A percentile compares a stretch with the other conserved stretches of the same genome.
Conservation (phyloP, 352 stramenopile species). For the Phytopythium aichiense region DNA sequence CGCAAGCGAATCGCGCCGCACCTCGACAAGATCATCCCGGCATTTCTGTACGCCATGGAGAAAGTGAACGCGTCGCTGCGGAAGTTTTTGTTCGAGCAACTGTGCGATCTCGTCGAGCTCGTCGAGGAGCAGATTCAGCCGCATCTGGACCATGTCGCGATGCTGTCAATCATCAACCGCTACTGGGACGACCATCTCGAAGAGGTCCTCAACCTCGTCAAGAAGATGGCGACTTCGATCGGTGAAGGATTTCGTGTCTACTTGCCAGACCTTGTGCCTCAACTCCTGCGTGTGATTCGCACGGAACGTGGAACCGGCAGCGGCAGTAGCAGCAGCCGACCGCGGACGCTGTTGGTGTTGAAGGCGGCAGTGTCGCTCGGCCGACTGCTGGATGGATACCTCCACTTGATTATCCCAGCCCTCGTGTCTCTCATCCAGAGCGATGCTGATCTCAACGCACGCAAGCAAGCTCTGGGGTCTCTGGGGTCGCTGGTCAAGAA, state of each 20-base stretch:
- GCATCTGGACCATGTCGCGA: slow-evolving; percentile 76
- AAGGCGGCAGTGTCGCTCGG: slow-evolving; percentile 78
- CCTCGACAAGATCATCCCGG: slow-evolving; percentile 96
- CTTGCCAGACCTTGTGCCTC: slow-evolving; percentile 81
- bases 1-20: slow-evolving; percentile 93
- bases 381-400: slow-evolving; percentile 73
- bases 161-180: slow-evolving; percentile 78
- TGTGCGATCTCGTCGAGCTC: slow-evolving; percentile 95
- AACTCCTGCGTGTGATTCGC: slow-evolving; percentile 84
- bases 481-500: slow-evolving; percentile 86
- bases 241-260: slow-evolving; percentile 88
- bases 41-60: slow-evolving; percentile 94
- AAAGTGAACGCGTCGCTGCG: slow-evolving; percentile 81
- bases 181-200: slow-evolving; percentile 93
- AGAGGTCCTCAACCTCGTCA: slow-evolving; percentile 96
- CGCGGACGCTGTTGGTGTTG: slow-evolving; percentile 71
- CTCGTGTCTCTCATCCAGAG: slow-evolving; percentile 82
- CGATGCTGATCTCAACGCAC: slow-evolving; percentile 73
- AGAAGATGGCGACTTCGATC: slow-evolving; percentile 86
- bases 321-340: slow-evolving; percentile 46
- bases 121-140: slow-evolving; percentile 96
- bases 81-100: slow-evolving; percentile 96
- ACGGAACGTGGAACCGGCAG: slow-evolving; percentile 40
- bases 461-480: slow-evolving; percentile 77
- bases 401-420: slow-evolving; percentile 82